Evolutionary conservation across 768 basidiomycete genomes (phyloP), one percentile per base, ranked within the genome.

Genomic region (Mycena galericulata): DNA sequence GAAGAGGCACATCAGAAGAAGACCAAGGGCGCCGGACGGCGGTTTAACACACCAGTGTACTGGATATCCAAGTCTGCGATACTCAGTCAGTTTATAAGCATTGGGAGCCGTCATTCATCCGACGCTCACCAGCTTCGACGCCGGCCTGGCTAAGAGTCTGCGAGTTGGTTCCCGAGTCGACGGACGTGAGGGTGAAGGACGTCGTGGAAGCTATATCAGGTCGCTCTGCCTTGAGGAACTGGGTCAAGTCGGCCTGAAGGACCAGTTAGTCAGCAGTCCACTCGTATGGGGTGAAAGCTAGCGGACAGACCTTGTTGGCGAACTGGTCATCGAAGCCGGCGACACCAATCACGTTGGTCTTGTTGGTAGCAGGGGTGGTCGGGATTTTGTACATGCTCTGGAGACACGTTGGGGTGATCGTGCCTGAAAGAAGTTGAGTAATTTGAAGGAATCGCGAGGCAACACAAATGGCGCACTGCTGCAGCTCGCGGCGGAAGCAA

Each of bases 81-180:
- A 14, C 34, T 14, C 14, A 6, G 8, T 7, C 8, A 36, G 34
- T 36, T 36, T 36, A 36, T 36, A 14, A 36, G 34, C 34, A 36
- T 14, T 36, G 34, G n/a, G n/a, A n/a, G n/a, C n/a, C n/a, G n/a
- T n/a, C n/a, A n/a, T n/a, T n/a, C n/a, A n/a, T n/a, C n/a, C n/a
- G n/a, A n/a, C n/a, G n/a, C n/a, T n/a, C n/a, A n/a, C n/a, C 70
- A 36, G 14, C 34, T 36, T 36, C 8, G 14, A 7, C 34, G 34
- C 34, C 6, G 34, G 8, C 34, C 34, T 14, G 34, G 14, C 6
- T 7, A 36, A 36, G 8, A 36, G 57, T 65, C 66, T 80, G 79
- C 24, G 70, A 67, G 63, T 79, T 79, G 17, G 62, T 62, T 1
- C 77, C 79, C 14, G 75, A 74, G 46, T 79, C 78, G 32, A 79